These are phyloP conservation scores for Diutina neorugosa DNA, from an alignment of 1,139 yeast genomes.

Conservation along the genomic window DNA sequence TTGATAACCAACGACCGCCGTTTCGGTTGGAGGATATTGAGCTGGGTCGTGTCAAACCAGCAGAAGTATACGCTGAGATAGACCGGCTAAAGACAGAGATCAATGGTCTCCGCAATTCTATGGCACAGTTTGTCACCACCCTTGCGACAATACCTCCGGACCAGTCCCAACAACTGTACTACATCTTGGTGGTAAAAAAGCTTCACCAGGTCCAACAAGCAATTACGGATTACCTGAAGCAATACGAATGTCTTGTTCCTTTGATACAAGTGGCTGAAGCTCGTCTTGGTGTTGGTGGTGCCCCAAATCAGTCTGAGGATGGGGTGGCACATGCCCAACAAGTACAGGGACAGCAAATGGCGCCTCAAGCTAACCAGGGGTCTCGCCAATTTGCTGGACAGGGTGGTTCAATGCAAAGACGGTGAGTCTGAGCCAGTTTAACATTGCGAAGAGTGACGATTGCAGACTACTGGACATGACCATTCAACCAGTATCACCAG, in stretches of 20 bases:
- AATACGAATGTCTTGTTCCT: neutral
- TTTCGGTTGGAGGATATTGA: slow-evolving; percentile 36
- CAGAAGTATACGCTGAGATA: slow-evolving; percentile 24
- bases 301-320: neutral
- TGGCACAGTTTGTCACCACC: slow-evolving; percentile 28
- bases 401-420: neutral
- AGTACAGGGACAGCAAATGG: neutral
- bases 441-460: too few species aligned
- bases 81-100: slow-evolving; percentile 33
- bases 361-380: neutral
- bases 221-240: slow-evolving; percentile 1
- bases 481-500: too few species aligned
- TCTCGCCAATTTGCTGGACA: neutral
- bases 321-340: neutral
- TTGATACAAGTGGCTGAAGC: neutral
- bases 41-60: slow-evolving; percentile 30
- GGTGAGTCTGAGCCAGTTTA: neutral
- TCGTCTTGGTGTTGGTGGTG: neutral
- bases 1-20: neutral
- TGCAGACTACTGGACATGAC: too few species aligned
- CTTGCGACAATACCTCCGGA: slow-evolving; percentile 26
- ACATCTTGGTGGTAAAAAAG: slow-evolving; percentile 7
- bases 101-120: slow-evolving; percentile 31
- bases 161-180: slow-evolving; percentile 28
- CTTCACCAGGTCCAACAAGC: neutral